Conservation (phyloP, 345 rosid genomes). For the Geranium rotundifolium region DNA sequence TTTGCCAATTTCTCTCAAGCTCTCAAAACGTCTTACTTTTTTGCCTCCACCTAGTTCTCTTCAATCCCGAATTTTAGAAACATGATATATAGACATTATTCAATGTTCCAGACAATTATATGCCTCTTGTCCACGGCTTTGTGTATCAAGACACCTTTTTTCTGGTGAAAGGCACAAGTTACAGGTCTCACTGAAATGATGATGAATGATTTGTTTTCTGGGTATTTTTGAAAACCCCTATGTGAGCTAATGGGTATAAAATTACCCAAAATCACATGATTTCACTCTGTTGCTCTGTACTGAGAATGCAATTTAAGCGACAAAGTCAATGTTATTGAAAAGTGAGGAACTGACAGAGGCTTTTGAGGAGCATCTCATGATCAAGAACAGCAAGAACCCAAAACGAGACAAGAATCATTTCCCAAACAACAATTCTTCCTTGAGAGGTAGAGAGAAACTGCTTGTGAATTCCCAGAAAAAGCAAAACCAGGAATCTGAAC, state of each 20-base stretch:
- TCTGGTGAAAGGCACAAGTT: no score
- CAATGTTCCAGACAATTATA: no score
- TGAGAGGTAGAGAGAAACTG: neutral
- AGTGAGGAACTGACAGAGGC: neutral
- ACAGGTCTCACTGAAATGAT: neutral
- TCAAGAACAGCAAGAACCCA: constrained; percentile 3
- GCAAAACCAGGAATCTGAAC: constrained; percentile 14
- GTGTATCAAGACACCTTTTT: no score
- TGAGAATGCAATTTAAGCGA: constrained; percentile 6
- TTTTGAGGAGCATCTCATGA: constrained; percentile 8
- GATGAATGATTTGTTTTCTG: neutral
- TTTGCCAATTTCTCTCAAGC: no score
- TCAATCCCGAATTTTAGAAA: no score
- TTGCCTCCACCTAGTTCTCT: no score
- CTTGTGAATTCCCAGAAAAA: constrained; percentile 5
- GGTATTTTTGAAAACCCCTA: neutral
- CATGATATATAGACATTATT: no score
- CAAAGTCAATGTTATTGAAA: neutral
- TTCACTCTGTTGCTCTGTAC: neutral
- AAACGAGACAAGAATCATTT: constrained; percentile 8
- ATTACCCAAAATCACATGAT: neutral
- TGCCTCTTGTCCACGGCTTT: no score
- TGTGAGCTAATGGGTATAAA: neutral
- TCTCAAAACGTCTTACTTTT: no score
- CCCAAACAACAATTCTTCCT: constrained; percentile 1